These are phyloP conservation scores for Teratosphaeria nubilosa DNA, from an alignment of 2,329 filamentous ascomycete genomes.

Conservation along the genomic window DNA sequence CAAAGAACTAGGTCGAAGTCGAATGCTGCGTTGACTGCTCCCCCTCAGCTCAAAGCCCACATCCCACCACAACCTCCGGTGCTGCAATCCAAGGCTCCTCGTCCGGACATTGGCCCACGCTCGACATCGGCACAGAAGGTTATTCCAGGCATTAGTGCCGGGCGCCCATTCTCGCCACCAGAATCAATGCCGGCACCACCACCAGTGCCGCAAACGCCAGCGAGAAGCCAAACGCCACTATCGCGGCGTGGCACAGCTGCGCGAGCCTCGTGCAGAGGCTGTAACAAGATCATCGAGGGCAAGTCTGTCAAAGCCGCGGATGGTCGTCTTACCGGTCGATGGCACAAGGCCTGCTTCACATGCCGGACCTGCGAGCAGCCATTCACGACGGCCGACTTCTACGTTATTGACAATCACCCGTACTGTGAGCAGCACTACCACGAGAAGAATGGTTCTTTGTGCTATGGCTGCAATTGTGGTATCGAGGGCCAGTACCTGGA, in stretches of 20 bases:
- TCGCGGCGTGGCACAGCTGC: slow-evolving; percentile 32
- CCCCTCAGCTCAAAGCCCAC: not conserved
- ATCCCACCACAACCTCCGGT: not conserved
- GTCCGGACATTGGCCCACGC: not conserved
- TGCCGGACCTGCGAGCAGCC: slow-evolving; percentile 73
- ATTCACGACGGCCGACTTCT: slow-evolving; percentile 83
- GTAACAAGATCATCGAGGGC: slow-evolving; percentile 65
- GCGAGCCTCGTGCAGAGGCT: slow-evolving; percentile 76
- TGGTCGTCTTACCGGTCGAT: slow-evolving; percentile 80
- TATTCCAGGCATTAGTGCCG: not conserved
- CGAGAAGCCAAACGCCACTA: slow-evolving; percentile 6
- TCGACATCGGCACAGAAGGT: not conserved
- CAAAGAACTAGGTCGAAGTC: slow-evolving; percentile 3
- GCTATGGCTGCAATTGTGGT: slow-evolving; percentile 65
- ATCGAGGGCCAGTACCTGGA: slow-evolving; percentile 94
- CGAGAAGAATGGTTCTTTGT: slow-evolving; percentile 77
- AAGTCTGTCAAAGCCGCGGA: slow-evolving; percentile 93
- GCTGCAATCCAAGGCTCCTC: not conserved
- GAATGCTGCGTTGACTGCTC: slow-evolving; percentile 1
- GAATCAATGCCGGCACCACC: slow-evolving; percentile 7
- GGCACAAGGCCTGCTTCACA: slow-evolving; percentile 91
- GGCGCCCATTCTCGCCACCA: slow-evolving; percentile 1
- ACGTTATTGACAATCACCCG: slow-evolving; percentile 76
- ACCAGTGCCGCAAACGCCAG: slow-evolving; percentile 9
- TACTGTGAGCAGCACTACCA: slow-evolving; percentile 94